Percentiles rank a stretch among this genome's conserved stretches.
These are phyloP conservation scores for Phialophora tarda DNA, from an alignment of 2,329 filamentous ascomycete genomes.

Conservation along the genomic window DNA sequence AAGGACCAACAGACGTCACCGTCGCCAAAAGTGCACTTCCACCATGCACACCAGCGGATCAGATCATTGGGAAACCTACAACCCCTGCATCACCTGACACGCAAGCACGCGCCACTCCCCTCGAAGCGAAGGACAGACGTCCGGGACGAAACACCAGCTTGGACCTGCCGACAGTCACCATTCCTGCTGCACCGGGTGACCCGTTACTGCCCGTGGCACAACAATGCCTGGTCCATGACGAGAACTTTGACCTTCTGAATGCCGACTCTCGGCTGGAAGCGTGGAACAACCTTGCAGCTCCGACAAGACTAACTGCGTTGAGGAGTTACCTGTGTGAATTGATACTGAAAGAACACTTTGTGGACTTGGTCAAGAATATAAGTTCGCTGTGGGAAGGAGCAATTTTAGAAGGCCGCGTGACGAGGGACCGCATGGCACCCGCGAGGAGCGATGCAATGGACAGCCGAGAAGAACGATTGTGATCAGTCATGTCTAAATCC, in stretches of 20 bases:
- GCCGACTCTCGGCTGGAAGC: slow-evolving; percentile 13
- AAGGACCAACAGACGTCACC: background rate
- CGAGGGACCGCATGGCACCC: background rate
- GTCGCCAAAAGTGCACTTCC: background rate
- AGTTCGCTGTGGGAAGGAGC: slow-evolving; percentile 47
- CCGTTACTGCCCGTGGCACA: slow-evolving; percentile 15
- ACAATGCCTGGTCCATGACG: slow-evolving; percentile 5
- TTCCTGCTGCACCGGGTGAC: background rate
- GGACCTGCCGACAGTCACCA: background rate
- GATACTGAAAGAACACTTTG: slow-evolving; percentile 50
- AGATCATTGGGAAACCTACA: slow-evolving; percentile 20
- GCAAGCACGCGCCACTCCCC: slow-evolving; percentile 1
- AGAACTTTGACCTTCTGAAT: slow-evolving; percentile 7
- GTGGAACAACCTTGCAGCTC: slow-evolving; percentile 12
- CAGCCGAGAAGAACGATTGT: background rate
- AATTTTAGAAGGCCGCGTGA: slow-evolving; percentile 22
- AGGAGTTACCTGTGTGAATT: slow-evolving; percentile 51
- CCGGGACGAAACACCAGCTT: background rate
- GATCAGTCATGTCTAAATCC: background rate
- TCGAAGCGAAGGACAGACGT: background rate
- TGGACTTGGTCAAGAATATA: slow-evolving; percentile 49
- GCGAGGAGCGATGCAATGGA: background rate
- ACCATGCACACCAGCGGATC: slow-evolving; percentile 33
- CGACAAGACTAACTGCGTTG: slow-evolving; percentile 12
- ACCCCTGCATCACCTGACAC: slow-evolving; percentile 27